Percentiles rank a stretch among this genome's conserved stretches.
phyloP scores from a whole-genome alignment of 2,329 filamentous ascomycete species.

The Didymella glomerata region DNA sequence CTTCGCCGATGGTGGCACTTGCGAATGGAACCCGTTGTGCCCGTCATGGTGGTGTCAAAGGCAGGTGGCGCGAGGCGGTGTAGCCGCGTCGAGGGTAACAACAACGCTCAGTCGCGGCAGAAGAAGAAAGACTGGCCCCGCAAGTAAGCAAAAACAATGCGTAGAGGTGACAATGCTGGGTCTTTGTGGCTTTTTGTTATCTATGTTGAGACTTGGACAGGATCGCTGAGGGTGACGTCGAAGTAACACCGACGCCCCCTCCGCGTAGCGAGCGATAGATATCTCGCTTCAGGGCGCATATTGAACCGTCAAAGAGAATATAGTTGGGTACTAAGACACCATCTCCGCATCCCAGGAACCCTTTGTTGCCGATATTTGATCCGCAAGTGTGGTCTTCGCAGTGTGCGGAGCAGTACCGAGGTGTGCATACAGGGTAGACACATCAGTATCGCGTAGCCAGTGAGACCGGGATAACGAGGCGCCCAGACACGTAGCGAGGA shows the following conservation, averaged over 20 bases:
- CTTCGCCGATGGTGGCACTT: slow-evolving; percentile 17
- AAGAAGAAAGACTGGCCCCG: not conserved
- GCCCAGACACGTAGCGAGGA: not conserved
- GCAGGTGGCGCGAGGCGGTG: slow-evolving; percentile 22
- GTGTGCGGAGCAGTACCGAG: not conserved
- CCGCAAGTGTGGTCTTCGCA: not conserved
- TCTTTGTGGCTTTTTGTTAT: not conserved
- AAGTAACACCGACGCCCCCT: slow-evolving; percentile 1
- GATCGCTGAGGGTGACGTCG: slow-evolving; percentile 10
- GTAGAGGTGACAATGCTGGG: not conserved
- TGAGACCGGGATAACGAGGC: slow-evolving; percentile 6
- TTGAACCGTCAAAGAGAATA: not conserved
- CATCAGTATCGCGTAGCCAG: slow-evolving; percentile 7
- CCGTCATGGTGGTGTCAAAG: slow-evolving; percentile 20
- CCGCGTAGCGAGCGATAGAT: not conserved
- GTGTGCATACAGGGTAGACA: not conserved
- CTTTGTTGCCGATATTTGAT: not conserved
- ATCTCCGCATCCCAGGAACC: slow-evolving; percentile 2
- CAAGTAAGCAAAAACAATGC: not conserved
- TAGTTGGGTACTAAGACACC: not conserved
- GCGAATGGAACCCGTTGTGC: slow-evolving; percentile 1
- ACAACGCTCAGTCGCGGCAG: slow-evolving; percentile 3
- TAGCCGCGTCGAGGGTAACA: slow-evolving; percentile 9
- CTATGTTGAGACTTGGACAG: slow-evolving; percentile 6
- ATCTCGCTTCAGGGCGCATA: not conserved